These are phyloP conservation scores for Voacanga thouarsii DNA, from an alignment of 257 asterid species.

Conservation along the genomic window DNA sequence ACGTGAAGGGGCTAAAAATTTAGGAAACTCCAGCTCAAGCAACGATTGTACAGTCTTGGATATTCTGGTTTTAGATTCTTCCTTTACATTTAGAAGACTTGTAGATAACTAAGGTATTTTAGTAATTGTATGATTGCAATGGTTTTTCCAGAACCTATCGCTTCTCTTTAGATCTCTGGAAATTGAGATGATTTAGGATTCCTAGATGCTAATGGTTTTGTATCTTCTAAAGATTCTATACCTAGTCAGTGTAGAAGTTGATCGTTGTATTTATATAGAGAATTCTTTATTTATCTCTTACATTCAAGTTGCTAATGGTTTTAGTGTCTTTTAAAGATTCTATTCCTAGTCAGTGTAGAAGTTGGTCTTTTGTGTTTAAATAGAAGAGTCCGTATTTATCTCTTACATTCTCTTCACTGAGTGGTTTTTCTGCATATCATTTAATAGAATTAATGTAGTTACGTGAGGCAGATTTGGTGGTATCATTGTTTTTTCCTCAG, in stretches of 20 bases:
- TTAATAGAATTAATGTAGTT: neutral
- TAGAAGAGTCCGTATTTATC: no score
- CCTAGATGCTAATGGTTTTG: no score
- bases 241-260: no score
- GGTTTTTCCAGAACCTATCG: neutral
- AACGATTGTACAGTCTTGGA: no score
- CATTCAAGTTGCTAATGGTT: neutral
- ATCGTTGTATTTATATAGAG: no score
- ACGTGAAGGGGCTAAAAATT: neutral
- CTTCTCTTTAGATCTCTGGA: neutral
- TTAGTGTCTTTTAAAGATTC: neutral
- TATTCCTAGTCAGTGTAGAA: neutral
- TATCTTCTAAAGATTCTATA: no score
- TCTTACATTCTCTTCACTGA: neutral
- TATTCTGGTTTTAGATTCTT: no score
- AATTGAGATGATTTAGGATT: neutral
- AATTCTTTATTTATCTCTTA: no score
- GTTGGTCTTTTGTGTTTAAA: neutral
- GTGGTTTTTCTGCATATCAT: neutral
- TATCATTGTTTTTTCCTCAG: conserved; percentile 5
- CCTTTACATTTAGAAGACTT: no score
- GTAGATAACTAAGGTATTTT: no score
- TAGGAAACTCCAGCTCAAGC: neutral
- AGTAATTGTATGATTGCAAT: neutral
- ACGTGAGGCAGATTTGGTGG: neutral